Conservation (phyloP, 2,329 filamentous ascomycete genomes). For the Xylariaceae sp. region DNA sequence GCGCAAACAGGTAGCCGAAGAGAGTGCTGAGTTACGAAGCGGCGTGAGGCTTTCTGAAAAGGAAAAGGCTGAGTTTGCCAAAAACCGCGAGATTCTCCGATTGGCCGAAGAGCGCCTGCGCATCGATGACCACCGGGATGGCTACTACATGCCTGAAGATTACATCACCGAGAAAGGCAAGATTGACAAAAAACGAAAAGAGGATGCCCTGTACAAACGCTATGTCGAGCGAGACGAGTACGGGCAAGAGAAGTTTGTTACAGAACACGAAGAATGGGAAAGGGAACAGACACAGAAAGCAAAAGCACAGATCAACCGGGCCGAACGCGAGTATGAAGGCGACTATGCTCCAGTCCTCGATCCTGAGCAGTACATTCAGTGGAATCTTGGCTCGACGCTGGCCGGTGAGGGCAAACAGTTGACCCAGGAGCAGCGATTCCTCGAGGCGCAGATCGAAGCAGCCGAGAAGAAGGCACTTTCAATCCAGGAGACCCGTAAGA, state of each 20-base stretch:
- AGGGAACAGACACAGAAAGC: constrained; percentile 82
- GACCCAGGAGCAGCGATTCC: constrained; percentile 72
- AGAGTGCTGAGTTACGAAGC: constrained; percentile 73
- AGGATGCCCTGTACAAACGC: constrained; percentile 83
- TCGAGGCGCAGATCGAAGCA: constrained; percentile 78
- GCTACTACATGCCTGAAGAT: constrained; percentile 89
- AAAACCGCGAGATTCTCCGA: constrained; percentile 77
- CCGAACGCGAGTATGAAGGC: constrained; percentile 71
- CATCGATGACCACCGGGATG: constrained; percentile 89
- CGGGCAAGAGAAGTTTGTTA: constrained; percentile 84
- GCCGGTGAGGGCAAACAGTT: constrained; percentile 67
- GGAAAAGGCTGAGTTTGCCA: constrained; percentile 84
- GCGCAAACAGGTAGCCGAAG: constrained; percentile 84
- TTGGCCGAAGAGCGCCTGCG: constrained; percentile 79
- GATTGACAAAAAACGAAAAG: constrained; percentile 80
- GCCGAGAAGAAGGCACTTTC: constrained; percentile 84
- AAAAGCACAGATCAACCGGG: constrained; percentile 74
- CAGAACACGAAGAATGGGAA: constrained; percentile 96
- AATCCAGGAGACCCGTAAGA: constrained; percentile 89
- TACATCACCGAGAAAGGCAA: constrained; percentile 94
- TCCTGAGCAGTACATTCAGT: constrained; percentile 81
- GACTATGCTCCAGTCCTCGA: constrained; percentile 95
- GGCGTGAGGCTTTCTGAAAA: constrained; percentile 70
- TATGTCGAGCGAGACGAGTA: constrained; percentile 85
- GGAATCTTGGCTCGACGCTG: constrained; percentile 69